Base-by-base conservation (phyloP, 768 basidiomycete species). In the Gyrodon lividus region DNA sequence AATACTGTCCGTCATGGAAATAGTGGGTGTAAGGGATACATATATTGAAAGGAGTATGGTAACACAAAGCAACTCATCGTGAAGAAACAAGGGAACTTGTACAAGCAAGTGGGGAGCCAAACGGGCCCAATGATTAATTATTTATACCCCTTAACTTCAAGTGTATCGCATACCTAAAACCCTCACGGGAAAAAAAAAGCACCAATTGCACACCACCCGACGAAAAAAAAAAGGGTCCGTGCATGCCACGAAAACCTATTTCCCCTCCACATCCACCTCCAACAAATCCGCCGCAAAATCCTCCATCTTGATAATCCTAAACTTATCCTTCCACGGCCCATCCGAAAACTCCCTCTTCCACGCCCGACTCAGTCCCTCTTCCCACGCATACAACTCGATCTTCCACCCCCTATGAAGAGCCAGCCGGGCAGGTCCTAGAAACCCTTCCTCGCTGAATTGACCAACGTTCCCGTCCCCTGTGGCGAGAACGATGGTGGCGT, bases 331-430 rank as follows among this genome's bases (percentile, higher is more conserved):
- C 59, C 61, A 65, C 70, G 55, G 67, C 3, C 72, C 74, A 26
- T 77, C 77, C 1, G 86, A 85, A 69, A 89, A 89, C 67, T 86
- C 82, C 44, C 81, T 74, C 68, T 75, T 80, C 90, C 89, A 94
- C 19, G 85, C 77, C 20, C 81, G 78, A 66, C 91, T 92, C 53
- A 92, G 67, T 2, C 89, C 87, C 42, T 86, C 84, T 63, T 89
- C 87, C 87, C 93, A 98, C 1, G 90, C 89, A 70, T 92, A 94
- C 61, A 98, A 64, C 71, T 98, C 95, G n/a, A 98, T 92, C 50
- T 77, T 79, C 95, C 95, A 98, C 2, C 95, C 95, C 42, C 86
- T 81, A 70, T 84, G 86, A 59, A 98, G 72, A 5, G 95, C 95
- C 12, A 86, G 84, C 51, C 89, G 74, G 12, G 94, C 91, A 39